Evolutionary conservation across 495 filamentous ascomycete species (phyloP).

Genomic region (Cairneyella variabilis): DNA sequence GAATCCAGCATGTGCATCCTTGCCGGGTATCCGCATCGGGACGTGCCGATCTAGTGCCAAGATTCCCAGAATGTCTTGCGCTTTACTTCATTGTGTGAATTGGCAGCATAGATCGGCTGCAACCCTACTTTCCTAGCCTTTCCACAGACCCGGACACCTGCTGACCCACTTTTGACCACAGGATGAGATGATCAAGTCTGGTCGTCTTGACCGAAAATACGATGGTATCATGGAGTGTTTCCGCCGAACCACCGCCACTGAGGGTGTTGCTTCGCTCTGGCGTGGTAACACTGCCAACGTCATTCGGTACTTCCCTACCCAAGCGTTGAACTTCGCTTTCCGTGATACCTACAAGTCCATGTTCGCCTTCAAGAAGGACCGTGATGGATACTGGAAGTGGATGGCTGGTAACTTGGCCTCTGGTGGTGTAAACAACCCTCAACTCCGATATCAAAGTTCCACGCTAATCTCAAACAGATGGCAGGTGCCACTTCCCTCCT

Average conservation of each 20-base stretch:
- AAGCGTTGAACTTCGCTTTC: constrained; percentile 99
- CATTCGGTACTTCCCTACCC: constrained; percentile 99
- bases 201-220: constrained; percentile 98
- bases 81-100: no score
- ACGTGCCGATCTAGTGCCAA: neutral
- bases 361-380: constrained; percentile 99
- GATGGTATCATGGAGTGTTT: constrained; percentile 94
- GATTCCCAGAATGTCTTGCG: constrained; percentile 1
- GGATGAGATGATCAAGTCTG: constrained; percentile 99
- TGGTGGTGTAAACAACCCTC: constrained; percentile 80
- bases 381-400: constrained; percentile 98
- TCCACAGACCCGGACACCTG: no score
- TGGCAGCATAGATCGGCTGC: no score
- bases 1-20: constrained; percentile 6
- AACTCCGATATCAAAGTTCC: neutral
- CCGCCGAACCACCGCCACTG: constrained; percentile 74
- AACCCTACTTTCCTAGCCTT: no score
- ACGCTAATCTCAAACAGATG: constrained; percentile 53
- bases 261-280: constrained; percentile 88
- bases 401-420: constrained; percentile 99
- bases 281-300: constrained; percentile 99
- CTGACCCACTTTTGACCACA: constrained; percentile 39
- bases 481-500: constrained; percentile 99
- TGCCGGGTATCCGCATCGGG: constrained; percentile 18
- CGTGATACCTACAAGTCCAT: constrained; percentile 99